Conservation (phyloP, 257 asterid genomes). For the Salvia splendens region DNA sequence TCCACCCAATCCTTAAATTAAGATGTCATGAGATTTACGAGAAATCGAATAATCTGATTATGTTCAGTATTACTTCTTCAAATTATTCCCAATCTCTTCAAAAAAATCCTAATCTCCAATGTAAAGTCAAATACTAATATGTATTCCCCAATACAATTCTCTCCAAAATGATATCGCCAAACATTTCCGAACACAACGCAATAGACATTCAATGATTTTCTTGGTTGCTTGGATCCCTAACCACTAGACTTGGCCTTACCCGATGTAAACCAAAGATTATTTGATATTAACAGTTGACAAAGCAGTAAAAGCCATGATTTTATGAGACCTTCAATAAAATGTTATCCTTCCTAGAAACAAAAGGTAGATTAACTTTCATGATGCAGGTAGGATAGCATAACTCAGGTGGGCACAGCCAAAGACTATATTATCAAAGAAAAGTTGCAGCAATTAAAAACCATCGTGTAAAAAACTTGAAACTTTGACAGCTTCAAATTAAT, state of each 20-base stretch:
- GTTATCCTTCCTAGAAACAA: conserved; percentile 1
- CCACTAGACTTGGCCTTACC: conserved; percentile 1
- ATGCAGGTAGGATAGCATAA: neutral
- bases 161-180: neutral
- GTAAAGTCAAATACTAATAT: neutral
- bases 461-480: neutral
- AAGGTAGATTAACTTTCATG: neutral
- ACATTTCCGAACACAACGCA: conserved; percentile 1
- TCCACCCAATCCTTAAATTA: neutral
- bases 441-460: no score
- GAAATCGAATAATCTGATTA: neutral
- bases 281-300: neutral
- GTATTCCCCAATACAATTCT: neutral
- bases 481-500: neutral
- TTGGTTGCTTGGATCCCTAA: neutral
- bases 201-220: neutral
- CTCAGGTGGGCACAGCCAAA: neutral
- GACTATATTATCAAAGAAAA: neutral
- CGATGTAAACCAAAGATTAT: neutral
- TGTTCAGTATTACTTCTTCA: neutral
- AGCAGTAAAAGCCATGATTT: neutral
- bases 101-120: neutral
- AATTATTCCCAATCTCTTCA: neutral
- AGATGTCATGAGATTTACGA: neutral
- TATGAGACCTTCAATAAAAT: neutral